Evolutionary conservation across 192 early-diverging fungal species (phyloP), one percentile per base, ranked within the genome.

Genomic region (Coemansia sp.): DNA sequence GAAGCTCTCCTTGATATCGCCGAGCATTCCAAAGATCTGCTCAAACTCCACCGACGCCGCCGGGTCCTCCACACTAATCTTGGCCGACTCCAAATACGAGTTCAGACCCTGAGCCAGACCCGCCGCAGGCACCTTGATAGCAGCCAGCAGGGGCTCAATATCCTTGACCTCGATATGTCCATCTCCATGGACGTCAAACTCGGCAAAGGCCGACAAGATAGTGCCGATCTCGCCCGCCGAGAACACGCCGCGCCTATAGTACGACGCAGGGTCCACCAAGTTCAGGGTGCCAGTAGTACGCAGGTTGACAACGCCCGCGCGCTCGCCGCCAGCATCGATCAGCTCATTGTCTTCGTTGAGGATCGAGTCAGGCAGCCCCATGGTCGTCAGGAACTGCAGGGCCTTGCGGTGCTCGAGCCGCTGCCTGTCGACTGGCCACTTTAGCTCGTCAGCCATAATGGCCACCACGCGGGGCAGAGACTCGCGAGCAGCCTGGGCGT

Each of bases 401-500:
- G 91, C 91, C 39, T 91, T 83, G 58, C 87, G 84, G 72, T 78
- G 77, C 78, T 98, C 95, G 68, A 87, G 38, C n/a, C 69, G 61
- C 80, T 92, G 88, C 53, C 92, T 88, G 31, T 80, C 82, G 1
- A 81, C 61, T 66, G 80, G 67, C 97, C 97, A 98, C 36, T 80
- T 71, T 22, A 98, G 89, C 78, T 98, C 97, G 40, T 87, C 82
- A 0, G 90, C 83, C 97, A 98, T 96, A 65, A 98, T 96, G 64
- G 94, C 93, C 46, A 97, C 88, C 11, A 98, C 90, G 39, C 86
- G 83, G 9, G 95, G 95, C 20, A 98, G 83, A 4, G 93, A 86
- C 63, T 97, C 94, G 63, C 90, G 85, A 31, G 95, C 92, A 12
- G 95, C 95, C 73, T 93, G 92, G 22, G 94, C 93, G 79, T 97